These are phyloP conservation scores for Botrytis tulipae DNA, from an alignment of 2,329 filamentous ascomycete genomes.

Conservation along the genomic window DNA sequence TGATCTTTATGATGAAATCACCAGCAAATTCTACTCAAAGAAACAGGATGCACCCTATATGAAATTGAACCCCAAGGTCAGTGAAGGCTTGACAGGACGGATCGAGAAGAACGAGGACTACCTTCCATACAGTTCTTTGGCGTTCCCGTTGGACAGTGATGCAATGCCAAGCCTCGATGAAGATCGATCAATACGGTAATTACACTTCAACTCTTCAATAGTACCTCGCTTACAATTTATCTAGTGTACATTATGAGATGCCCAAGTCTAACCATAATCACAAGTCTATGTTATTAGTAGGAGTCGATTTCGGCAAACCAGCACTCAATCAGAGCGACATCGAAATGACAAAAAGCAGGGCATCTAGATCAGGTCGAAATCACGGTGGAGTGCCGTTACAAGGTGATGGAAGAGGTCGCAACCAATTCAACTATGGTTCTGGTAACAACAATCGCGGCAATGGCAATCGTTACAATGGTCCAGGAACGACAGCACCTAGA, in stretches of 20 bases:
- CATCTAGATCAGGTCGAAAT: constrained; percentile 63
- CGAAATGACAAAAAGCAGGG: constrained; percentile 66
- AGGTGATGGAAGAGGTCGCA: constrained; percentile 47
- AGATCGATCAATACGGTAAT: constrained; percentile 81
- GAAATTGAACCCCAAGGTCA: constrained; percentile 71
- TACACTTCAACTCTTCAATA: not conserved
- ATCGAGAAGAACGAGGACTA: constrained; percentile 81
- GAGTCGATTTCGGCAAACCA: constrained; percentile 69
- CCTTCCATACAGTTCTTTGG: constrained; percentile 77
- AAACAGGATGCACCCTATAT: constrained; percentile 67
- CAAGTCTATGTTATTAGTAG: constrained; percentile 91
- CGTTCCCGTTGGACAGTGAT: constrained; percentile 71
- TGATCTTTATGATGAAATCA: constrained; percentile 77
- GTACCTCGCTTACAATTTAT: constrained; percentile 30
- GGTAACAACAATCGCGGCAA: constrained; percentile 28
- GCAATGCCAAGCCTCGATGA: constrained; percentile 76
- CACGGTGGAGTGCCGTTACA: constrained; percentile 65
- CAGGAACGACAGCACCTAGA: constrained; percentile 16
- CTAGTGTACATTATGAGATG: constrained; percentile 81
- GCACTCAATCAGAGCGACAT: constrained; percentile 75
- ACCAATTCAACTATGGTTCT: constrained; percentile 54
- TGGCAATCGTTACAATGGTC: constrained; percentile 16
- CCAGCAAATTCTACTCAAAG: constrained; percentile 87
- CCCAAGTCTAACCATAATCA: constrained; percentile 70
- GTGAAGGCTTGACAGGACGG: constrained; percentile 74